phyloP scores from a whole-genome alignment of 148 eudicot species.

The Heliamphora exappendiculata region DNA sequence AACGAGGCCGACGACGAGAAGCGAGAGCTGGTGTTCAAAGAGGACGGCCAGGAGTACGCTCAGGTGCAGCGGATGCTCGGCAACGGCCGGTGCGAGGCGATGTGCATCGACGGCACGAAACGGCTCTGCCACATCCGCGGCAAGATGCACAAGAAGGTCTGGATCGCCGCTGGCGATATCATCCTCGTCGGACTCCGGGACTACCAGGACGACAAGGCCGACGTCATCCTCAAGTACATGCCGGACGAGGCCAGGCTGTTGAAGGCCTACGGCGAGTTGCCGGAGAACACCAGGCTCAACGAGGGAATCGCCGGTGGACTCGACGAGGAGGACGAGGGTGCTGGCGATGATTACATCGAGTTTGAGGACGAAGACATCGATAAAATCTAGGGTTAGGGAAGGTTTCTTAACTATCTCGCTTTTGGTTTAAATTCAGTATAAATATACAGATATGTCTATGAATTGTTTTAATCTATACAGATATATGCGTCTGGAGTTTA shows the following conservation, averaged over 20 bases:
- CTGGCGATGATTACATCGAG: slow-evolving; percentile 63
- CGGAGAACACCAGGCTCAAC: slow-evolving; percentile 61
- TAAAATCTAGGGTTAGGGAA: slow-evolving; percentile 41
- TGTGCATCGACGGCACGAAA: slow-evolving; percentile 52
- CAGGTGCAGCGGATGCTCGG: slow-evolving; percentile 55
- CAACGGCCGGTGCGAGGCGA: slow-evolving; percentile 48
- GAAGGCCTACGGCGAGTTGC: slow-evolving; percentile 83
- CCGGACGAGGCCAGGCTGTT: slow-evolving; percentile 37
- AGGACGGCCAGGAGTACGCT: slow-evolving; percentile 54
- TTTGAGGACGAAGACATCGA: slow-evolving; percentile 97
- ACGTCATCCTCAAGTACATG: slow-evolving; percentile 44
- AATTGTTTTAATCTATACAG: not conserved
- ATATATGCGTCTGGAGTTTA: not conserved
- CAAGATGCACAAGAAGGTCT: slow-evolving; percentile 86
- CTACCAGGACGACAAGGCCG: slow-evolving; percentile 59
- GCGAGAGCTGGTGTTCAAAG: slow-evolving; percentile 63
- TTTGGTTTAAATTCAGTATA: not conserved
- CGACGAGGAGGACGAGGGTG: slow-evolving; percentile 72
- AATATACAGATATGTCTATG: not conserved
- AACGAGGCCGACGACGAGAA: slow-evolving; percentile 86
- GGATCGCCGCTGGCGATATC: slow-evolving; percentile 78
- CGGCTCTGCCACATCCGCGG: slow-evolving; percentile 71
- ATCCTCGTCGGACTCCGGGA: slow-evolving; percentile 71
- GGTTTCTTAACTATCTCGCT: not conserved
- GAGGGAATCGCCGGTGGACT: slow-evolving; percentile 61